Evolutionary conservation across 163 green algal genomes (phyloP).

Genomic region (Prototheca cutis): DNA sequence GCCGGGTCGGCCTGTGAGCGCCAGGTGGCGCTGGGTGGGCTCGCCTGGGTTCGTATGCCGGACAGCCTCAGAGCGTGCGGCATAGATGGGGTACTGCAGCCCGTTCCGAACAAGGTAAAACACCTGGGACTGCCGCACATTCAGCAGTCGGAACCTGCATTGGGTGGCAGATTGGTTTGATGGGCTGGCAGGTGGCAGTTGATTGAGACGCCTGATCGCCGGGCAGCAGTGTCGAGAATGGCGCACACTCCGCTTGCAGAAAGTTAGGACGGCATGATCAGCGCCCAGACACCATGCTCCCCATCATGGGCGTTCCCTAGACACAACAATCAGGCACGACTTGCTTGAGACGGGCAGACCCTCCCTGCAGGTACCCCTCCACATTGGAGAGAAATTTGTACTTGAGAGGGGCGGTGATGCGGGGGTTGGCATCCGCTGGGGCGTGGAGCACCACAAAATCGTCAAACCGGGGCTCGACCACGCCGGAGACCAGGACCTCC

Average conservation of each 20-base stretch:
- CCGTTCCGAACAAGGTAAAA: constrained; percentile 49
- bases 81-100: constrained; percentile 26
- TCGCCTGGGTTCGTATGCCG: constrained; percentile 16
- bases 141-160: constrained; percentile 57
- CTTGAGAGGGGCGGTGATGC: constrained; percentile 41
- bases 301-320: too few species aligned
- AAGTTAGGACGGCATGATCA: too few species aligned
- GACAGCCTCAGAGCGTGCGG: constrained; percentile 9
- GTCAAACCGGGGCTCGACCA: constrained; percentile 16
- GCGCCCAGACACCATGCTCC: too few species aligned
- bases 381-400: constrained; percentile 36
- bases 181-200: too few species aligned
- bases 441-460: constrained; percentile 46
- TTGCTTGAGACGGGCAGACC: too few species aligned
- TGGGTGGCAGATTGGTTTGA: too few species aligned
- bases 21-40: constrained; percentile 29
- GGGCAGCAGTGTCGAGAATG: too few species aligned
- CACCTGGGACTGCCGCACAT: constrained; percentile 40
- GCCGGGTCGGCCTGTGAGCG: constrained; percentile 16
- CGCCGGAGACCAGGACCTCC: constrained; percentile 16
- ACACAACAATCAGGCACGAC: too few species aligned
- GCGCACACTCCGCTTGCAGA: too few species aligned
- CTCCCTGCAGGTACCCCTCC: constrained; percentile 29
- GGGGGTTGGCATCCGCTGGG: constrained; percentile 31
- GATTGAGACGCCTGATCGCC: too few species aligned